phyloP scores from a whole-genome alignment of 495 filamentous ascomycete species.

The Aspergillus baeticus region DNA sequence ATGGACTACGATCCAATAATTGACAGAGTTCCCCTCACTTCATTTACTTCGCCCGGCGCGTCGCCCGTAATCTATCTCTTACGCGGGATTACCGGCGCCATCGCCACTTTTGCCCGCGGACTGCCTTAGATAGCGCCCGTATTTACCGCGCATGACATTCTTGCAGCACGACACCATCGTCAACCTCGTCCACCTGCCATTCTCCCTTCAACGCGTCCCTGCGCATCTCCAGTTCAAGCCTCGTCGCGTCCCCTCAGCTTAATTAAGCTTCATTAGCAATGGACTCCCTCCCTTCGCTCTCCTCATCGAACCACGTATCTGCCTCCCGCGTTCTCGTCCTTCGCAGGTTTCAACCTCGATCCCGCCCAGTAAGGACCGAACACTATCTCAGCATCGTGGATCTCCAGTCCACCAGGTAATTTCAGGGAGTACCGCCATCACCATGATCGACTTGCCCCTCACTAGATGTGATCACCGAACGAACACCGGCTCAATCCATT shows the following conservation, averaged over 20 bases:
- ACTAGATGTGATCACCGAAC: not conserved
- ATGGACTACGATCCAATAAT: conserved; percentile 11
- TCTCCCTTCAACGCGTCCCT: conserved; percentile 13
- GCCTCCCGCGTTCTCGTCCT: not conserved
- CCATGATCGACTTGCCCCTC: not conserved
- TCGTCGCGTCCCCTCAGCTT: conserved; percentile 14
- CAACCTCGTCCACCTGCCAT: not conserved
- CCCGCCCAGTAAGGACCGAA: not conserved
- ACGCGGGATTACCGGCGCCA: not conserved
- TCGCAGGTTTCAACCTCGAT: conserved; percentile 9
- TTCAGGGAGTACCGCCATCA: not conserved
- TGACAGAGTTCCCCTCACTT: conserved; percentile 15
- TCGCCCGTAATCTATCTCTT: not conserved
- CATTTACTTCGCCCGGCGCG: not conserved
- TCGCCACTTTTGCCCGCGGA: not conserved
- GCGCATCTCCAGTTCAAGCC: conserved; percentile 9
- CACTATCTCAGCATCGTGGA: not conserved
- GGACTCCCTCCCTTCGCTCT: not conserved
- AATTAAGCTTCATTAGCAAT: conserved; percentile 5
- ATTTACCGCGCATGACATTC: conserved; percentile 3
- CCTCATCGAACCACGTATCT: conserved; percentile 10
- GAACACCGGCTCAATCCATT: conserved; percentile 3
- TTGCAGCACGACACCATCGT: conserved; percentile 1
- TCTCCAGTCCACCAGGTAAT: not conserved
- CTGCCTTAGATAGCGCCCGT: not conserved